phyloP scores from a whole-genome alignment of 2,329 filamentous ascomycete species.

The Fusarium albidum region DNA sequence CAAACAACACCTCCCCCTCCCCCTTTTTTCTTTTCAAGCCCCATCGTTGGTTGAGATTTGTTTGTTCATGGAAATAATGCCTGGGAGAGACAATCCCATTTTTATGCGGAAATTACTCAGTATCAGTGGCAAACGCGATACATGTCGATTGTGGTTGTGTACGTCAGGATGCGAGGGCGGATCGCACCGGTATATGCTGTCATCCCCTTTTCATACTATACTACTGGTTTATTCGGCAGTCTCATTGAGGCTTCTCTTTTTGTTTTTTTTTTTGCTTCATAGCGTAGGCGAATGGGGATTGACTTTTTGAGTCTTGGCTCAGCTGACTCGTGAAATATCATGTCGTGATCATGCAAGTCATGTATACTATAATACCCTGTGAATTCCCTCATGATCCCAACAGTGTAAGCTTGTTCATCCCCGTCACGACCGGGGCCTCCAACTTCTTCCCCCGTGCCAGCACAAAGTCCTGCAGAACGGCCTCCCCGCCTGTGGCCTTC shows the following conservation, averaged over 20 bases:
- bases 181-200: constrained; percentile 8
- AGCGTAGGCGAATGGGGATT: constrained; percentile 46
- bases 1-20: not conserved
- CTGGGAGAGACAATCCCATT: constrained; percentile 17
- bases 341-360: constrained; percentile 17
- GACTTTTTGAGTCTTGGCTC: constrained; percentile 23
- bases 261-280: constrained; percentile 36
- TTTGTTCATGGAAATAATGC: constrained; percentile 33
- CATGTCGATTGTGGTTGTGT: constrained; percentile 23
- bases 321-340: not conserved
- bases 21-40: constrained; percentile 6
- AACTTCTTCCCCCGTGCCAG: constrained; percentile 55
- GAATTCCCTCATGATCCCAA: constrained; percentile 52
- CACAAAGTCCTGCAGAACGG: constrained; percentile 60
- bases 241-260: no score
- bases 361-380: no score
- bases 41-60: constrained; percentile 2
- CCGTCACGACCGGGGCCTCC: constrained; percentile 58
- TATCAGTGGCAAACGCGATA: constrained; percentile 8
- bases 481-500: constrained; percentile 58
- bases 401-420: constrained; percentile 59
- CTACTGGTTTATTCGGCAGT: constrained; percentile 27
- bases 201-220: constrained; percentile 26
- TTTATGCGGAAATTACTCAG: constrained; percentile 27
- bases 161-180: constrained; percentile 18